These are phyloP conservation scores for Vanilla planifolia DNA, from an alignment of 106 monocot genomes.

Conservation along the genomic window DNA sequence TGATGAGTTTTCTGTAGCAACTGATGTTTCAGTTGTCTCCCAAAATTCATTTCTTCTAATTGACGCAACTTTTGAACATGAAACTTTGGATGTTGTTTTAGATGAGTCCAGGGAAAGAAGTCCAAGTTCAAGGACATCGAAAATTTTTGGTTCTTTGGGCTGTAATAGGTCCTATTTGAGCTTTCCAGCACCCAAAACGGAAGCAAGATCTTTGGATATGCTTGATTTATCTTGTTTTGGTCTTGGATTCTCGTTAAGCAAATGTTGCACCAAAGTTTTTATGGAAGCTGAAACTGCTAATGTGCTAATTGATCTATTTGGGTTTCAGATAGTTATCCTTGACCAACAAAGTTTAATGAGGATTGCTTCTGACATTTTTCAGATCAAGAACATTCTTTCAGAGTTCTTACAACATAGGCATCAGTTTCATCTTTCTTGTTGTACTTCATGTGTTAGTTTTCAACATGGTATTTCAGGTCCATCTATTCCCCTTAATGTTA, in stretches of 20 bases:
- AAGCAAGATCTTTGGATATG: constrained; percentile 8
- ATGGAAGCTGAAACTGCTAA: constrained; percentile 19
- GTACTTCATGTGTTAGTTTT: constrained; percentile 22
- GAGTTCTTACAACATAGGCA: constrained; percentile 20
- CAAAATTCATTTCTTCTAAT: constrained; percentile 19
- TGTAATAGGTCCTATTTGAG: constrained; percentile 9
- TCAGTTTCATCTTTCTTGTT: constrained; percentile 25
- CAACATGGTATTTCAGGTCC: constrained; percentile 7
- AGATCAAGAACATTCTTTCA: constrained; percentile 14
- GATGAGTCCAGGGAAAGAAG: constrained; percentile 22
- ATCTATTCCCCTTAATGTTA: neutral
- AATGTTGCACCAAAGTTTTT: constrained; percentile 32
- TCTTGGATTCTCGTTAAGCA: constrained; percentile 38
- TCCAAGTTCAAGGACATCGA: constrained; percentile 1
- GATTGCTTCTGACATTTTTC: constrained; percentile 8
- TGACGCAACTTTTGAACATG: constrained; percentile 36
- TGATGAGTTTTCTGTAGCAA: constrained; percentile 6
- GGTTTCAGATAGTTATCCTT: constrained; percentile 39
- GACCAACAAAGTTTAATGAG: constrained; percentile 13
- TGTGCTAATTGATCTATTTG: constrained; percentile 25
- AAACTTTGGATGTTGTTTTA: constrained; percentile 36
- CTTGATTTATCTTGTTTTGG: constrained; percentile 23
- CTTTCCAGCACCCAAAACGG: neutral
- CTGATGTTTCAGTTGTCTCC: constrained; percentile 2
- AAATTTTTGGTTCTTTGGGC: constrained; percentile 11